A percentile compares a stretch with the other conserved stretches of the same genome.
These are phyloP conservation scores for Erythrophleum ivorense DNA, from an alignment of 331 rosid species.

Conservation along the genomic window DNA sequence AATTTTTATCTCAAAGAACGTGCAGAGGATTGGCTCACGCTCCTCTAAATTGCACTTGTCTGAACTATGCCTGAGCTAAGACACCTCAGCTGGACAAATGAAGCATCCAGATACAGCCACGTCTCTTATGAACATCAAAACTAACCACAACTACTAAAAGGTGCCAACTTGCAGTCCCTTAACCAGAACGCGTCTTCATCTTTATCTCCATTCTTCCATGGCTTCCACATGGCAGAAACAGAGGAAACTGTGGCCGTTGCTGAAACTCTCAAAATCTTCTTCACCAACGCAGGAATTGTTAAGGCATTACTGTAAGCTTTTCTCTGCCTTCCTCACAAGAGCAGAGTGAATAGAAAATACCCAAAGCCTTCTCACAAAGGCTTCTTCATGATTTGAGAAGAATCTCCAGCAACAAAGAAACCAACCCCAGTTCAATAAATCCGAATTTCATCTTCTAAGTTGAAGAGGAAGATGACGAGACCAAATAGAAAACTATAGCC, in stretches of 20 bases:
- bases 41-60: too few relatives aligned
- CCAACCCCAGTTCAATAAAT: slow-evolving; percentile 59
- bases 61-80: too few relatives aligned
- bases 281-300: slow-evolving; percentile 69
- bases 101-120: too few relatives aligned
- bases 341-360: slow-evolving; percentile 53
- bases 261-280: slow-evolving; percentile 70
- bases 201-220: slow-evolving; percentile 48
- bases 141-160: slow-evolving; percentile 67
- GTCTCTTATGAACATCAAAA: slow-evolving; percentile 22
- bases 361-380: slow-evolving; percentile 60
- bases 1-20: too few relatives aligned
- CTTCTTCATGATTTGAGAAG: slow-evolving; percentile 63
- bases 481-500: slow-evolving; percentile 46
- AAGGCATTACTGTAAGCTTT: slow-evolving; percentile 55
- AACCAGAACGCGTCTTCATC: slow-evolving; percentile 44
- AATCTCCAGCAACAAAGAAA: slow-evolving; percentile 52
- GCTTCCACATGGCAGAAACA: slow-evolving; percentile 65
- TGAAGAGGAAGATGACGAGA: slow-evolving; percentile 45
- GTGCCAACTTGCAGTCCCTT: slow-evolving; percentile 82
- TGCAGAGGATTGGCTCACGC: too few relatives aligned
- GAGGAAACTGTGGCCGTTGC: slow-evolving; percentile 60
- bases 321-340: slow-evolving; percentile 55
- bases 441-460: slow-evolving; percentile 39
- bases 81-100: too few relatives aligned